phyloP scores from a whole-genome alignment of 2,329 filamentous ascomycete species.

The Trichoderma koningiopsis region DNA sequence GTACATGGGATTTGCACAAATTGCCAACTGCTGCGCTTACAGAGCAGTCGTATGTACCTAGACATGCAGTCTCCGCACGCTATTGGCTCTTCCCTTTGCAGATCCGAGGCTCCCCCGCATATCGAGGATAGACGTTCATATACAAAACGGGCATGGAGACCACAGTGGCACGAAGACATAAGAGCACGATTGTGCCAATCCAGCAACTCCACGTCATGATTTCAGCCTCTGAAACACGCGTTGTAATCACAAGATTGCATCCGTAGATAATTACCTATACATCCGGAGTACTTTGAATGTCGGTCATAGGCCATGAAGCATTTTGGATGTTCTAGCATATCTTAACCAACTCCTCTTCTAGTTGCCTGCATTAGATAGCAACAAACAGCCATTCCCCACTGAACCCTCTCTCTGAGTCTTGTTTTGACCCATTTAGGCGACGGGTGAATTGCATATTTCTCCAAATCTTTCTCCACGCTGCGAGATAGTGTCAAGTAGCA shows the following conservation, averaged over 20 bases:
- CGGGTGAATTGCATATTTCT: background rate
- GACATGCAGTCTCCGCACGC: background rate
- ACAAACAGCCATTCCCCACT: background rate
- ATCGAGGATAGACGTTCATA: background rate
- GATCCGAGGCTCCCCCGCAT: background rate
- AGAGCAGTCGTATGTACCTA: background rate
- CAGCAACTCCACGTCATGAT: constrained; percentile 11
- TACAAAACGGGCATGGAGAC: background rate
- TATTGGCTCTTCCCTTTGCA: background rate
- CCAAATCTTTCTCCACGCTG: background rate
- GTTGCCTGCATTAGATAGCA: background rate
- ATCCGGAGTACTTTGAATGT: background rate
- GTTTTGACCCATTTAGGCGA: background rate
- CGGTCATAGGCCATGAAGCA: too few relatives aligned
- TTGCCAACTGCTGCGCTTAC: background rate
- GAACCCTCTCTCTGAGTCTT: background rate
- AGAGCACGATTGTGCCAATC: constrained; percentile 1
- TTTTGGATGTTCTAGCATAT: background rate
- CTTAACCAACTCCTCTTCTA: too few relatives aligned
- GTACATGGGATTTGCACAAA: background rate
- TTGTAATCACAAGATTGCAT: background rate
- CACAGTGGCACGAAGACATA: background rate
- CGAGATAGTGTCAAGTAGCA: background rate
- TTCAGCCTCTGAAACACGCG: background rate
- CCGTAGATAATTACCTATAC: background rate